These are phyloP conservation scores for Linanthus parryae DNA, from an alignment of 148 eudicot genomes.

Conservation along the genomic window DNA sequence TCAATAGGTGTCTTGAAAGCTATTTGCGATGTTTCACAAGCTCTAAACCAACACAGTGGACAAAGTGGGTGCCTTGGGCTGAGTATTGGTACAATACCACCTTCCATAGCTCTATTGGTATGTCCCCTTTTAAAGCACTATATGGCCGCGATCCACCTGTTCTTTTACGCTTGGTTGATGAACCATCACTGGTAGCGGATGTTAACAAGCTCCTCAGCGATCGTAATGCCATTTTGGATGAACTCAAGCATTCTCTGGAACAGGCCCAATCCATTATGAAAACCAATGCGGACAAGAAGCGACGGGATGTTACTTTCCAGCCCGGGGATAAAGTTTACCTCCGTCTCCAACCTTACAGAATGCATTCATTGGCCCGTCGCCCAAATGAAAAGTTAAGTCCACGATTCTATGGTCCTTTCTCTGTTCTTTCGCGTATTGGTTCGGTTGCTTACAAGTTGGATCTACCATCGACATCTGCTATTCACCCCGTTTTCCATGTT, in stretches of 20 bases:
- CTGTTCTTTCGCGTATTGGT: not conserved
- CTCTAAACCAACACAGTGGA: not conserved
- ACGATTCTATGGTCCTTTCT: not conserved
- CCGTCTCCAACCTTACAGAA: not conserved
- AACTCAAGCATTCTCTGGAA: not conserved
- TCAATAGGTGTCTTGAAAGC: not conserved
- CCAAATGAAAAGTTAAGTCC: not conserved
- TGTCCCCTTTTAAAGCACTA: not conserved
- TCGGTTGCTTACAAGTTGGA: not conserved
- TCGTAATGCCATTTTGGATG: not conserved
- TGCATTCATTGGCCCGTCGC: not conserved
- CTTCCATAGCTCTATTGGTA: not conserved
- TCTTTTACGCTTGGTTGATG: not conserved
- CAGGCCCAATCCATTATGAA: not conserved
- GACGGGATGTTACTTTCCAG: not conserved
- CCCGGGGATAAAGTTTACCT: not conserved
- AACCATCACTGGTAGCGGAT: not conserved
- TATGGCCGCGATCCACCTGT: not conserved
- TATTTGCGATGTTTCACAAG: not conserved
- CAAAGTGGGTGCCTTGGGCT: not conserved
- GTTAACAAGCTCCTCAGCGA: not conserved
- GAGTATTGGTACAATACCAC: not conserved
- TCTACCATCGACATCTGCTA: not conserved
- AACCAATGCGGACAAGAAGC: not conserved
- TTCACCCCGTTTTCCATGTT: conserved; percentile 1